phyloP scores from a whole-genome alignment of 345 rosid genomes.

The Cochlearia excelsa region DNA sequence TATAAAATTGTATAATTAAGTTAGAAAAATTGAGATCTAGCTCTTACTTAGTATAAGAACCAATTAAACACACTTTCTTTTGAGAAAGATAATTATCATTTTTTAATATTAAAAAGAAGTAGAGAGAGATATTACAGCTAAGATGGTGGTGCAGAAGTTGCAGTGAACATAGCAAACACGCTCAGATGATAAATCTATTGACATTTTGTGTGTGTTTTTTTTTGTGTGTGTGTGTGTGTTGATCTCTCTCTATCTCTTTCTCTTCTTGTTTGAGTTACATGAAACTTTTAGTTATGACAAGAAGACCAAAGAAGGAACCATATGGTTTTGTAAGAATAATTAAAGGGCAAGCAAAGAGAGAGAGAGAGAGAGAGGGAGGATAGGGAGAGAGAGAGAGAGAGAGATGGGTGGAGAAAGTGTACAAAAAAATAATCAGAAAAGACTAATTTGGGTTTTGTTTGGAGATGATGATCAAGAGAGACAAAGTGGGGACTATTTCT shows the following conservation, averaged over 20 bases:
- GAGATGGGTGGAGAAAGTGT: constrained; percentile 27
- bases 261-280: constrained; percentile 14
- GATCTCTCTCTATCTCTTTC: not conserved
- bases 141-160: constrained; percentile 95
- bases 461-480: constrained; percentile 23
- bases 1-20: too few species aligned
- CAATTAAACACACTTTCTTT: constrained; percentile 3
- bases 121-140: constrained; percentile 64
- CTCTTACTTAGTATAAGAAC: constrained; percentile 5
- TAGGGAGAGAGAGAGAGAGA: constrained; percentile 34
- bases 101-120: not conserved
- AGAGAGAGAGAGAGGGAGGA: constrained; percentile 33
- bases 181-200: constrained; percentile 68
- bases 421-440: constrained; percentile 39
- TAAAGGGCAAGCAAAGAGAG: constrained; percentile 25
- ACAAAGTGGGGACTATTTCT: constrained; percentile 38
- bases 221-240: not conserved
- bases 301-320: constrained; percentile 33
- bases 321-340: constrained; percentile 31
- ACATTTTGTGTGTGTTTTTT: constrained; percentile 40
- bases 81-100: not conserved
- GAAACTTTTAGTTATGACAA: constrained; percentile 16
- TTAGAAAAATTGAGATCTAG: constrained; percentile 33
- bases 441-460: constrained; percentile 34
- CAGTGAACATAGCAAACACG: constrained; percentile 94